phyloP scores from a whole-genome alignment of 331 rosid species.

The Quercus lobata region DNA sequence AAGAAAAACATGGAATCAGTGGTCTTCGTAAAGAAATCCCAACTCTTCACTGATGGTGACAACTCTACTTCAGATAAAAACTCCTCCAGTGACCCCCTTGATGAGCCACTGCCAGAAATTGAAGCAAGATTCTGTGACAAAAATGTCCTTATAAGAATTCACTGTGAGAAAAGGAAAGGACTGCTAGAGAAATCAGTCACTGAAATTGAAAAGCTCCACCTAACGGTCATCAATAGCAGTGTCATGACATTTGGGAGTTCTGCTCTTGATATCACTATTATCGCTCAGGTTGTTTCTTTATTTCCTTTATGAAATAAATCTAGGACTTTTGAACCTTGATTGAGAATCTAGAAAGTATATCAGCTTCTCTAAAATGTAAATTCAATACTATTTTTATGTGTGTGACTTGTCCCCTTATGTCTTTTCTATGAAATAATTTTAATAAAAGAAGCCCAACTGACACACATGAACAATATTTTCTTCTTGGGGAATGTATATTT shows the following conservation, averaged over 20 bases:
- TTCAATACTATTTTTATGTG: background rate
- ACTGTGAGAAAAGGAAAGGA: constrained; percentile 78
- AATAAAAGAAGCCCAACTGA: background rate
- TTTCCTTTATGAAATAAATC: background rate
- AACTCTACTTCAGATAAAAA: constrained; percentile 28
- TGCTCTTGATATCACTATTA: constrained; percentile 80
- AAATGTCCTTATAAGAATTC: constrained; percentile 76
- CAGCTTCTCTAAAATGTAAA: background rate
- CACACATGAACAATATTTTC: background rate
- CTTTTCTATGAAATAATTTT: background rate
- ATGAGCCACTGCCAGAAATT: constrained; percentile 73
- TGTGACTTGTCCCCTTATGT: background rate
- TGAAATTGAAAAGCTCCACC: constrained; percentile 69
- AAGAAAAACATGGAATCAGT: constrained; percentile 65
- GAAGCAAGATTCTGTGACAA: constrained; percentile 81
- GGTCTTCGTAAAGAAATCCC: constrained; percentile 68
- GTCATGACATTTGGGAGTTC: constrained; percentile 69
- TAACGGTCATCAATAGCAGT: constrained; percentile 61
- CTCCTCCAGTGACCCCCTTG: constrained; percentile 14
- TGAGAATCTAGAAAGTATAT: background rate
- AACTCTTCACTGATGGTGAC: constrained; percentile 36
- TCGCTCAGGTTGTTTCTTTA: constrained; percentile 61
- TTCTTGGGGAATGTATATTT: background rate
- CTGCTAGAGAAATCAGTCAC: constrained; percentile 51
- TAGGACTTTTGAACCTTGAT: background rate